Evolutionary conservation across 805 yeast genomes (phyloP).

Genomic region (Myxozyma neotropica): DNA sequence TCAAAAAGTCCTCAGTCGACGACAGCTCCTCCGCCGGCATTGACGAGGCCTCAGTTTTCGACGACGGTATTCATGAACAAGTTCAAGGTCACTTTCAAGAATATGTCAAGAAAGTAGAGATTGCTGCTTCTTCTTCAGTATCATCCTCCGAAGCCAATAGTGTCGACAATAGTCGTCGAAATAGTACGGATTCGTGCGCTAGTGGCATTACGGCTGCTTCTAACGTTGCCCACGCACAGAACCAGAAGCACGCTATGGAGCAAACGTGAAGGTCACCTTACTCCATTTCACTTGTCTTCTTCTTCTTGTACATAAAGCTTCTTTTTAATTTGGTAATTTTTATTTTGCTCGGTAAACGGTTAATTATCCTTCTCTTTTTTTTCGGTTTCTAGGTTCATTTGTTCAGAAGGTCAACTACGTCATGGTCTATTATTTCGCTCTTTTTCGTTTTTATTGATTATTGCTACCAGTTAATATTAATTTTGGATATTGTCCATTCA

Average conservation of each 20-base stretch:
- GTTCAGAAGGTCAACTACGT: too few species aligned
- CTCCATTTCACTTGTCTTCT: neutral
- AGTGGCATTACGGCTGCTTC: neutral
- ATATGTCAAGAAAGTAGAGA: constrained; percentile 11
- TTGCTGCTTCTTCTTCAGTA: neutral
- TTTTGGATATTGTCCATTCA: too few species aligned
- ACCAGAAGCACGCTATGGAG: neutral
- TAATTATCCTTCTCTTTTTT: neutral
- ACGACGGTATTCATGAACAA: constrained; percentile 20
- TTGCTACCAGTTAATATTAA: too few species aligned
- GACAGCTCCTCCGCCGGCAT: too few species aligned
- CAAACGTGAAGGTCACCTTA: neutral
- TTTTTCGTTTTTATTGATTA: too few species aligned
- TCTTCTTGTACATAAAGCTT: neutral
- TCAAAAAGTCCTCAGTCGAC: constrained; percentile 8
- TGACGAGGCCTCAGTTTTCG: too few species aligned
- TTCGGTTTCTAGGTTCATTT: neutral
- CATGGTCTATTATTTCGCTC: too few species aligned
- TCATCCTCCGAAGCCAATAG: neutral
- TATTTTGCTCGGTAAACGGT: neutral
- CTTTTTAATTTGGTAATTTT: too few species aligned
- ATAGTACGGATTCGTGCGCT: neutral
- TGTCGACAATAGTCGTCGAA: constrained; percentile 12
- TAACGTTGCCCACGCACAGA: neutral
- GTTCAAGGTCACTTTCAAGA: constrained; percentile 13